Base-by-base conservation (phyloP, 139 green algal genomes). In the Prasinococcaceae sp. region DNA sequence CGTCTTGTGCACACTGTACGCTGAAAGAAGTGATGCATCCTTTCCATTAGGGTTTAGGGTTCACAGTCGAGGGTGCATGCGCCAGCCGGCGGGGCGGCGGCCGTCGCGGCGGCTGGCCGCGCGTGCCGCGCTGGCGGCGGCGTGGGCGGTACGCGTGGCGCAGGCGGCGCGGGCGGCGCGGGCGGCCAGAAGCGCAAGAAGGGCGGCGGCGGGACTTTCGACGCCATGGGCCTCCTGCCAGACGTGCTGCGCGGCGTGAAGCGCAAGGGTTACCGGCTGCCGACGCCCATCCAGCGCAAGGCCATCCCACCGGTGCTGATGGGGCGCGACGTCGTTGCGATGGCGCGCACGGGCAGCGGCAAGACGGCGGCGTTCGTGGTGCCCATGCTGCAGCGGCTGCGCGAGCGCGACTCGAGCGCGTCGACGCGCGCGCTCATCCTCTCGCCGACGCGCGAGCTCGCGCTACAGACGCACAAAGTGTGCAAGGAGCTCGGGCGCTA, bases 221-320 rank as follows among this genome's bases (percentile, higher is more conserved):
- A 94, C 20, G 78, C 74, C 17, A 81, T 95, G 79, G 79, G 77
- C 6, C 63, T 95, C 12, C 65, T 64, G 22, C 43, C 69, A 2
- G 58, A 68, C 17, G 57, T 94, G 8, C 54, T 93, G 14, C 63
- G 63, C 2, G 83, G 72, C 38, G 84, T 97, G 57, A 82, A 84
- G 58, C 73, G 84, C 30, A 92, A 93, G 65, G 87, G 87, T 25
- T 97, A 82, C 76, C 75, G 79, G 1, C 73, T 96, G 55, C 86
- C 88, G n/a, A 96, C 88, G 5, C 88, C 88, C 44, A 95, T 96
- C 53, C 88, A 96, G 74, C 72, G 90, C 17, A 75, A 75, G 16
- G 69, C 87, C 1, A 75, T 97, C 45, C 90, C 90, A 0, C 60
- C 88, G 22, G 82, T 93, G 40, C 53, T 93, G 49, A 62, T 70